Evolutionary conservation across 108 stramenopile species (phyloP).

Genomic region (Schizochytrium sp.): DNA sequence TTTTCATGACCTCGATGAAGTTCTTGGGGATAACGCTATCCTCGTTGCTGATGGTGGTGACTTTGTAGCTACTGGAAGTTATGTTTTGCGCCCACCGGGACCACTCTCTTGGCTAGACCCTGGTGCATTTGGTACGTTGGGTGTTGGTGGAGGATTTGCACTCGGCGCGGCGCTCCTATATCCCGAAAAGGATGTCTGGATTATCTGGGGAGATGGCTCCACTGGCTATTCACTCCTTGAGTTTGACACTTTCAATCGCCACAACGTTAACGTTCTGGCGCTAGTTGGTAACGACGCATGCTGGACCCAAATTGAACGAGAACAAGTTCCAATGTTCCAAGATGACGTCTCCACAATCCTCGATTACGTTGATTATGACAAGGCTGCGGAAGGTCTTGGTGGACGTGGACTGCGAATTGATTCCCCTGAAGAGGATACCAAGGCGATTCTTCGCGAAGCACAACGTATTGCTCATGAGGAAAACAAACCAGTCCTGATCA

Average conservation of each 20-base stretch:
- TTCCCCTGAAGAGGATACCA: background rate
- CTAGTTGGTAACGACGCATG: conserved; percentile 57
- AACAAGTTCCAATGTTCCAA: conserved; percentile 56
- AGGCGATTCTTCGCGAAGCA: conserved; percentile 21
- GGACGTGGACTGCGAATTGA: conserved; percentile 31
- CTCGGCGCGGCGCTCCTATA: conserved; percentile 53
- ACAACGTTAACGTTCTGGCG: conserved; percentile 46
- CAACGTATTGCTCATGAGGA: conserved; percentile 8
- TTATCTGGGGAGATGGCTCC: conserved; percentile 43
- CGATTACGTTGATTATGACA: conserved; percentile 43
- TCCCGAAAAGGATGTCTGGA: conserved; percentile 49
- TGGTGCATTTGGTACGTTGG: conserved; percentile 37
- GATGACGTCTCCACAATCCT: conserved; percentile 26
- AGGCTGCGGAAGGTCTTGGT: conserved; percentile 42
- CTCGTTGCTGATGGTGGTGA: conserved; percentile 53
- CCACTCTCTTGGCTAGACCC: conserved; percentile 59
- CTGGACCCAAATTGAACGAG: conserved; percentile 60
- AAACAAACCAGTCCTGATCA: conserved; percentile 43
- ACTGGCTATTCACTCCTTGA: conserved; percentile 30
- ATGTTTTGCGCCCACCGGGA: conserved; percentile 4
- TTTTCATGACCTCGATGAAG: background rate
- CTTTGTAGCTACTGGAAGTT: conserved; percentile 54
- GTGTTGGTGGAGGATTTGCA: conserved; percentile 53
- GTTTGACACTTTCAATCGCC: conserved; percentile 36
- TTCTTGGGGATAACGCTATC: conserved; percentile 29